Base-by-base conservation (phyloP, 2,329 filamentous ascomycete species). In the Gnomoniopsis smithogilvyi region DNA sequence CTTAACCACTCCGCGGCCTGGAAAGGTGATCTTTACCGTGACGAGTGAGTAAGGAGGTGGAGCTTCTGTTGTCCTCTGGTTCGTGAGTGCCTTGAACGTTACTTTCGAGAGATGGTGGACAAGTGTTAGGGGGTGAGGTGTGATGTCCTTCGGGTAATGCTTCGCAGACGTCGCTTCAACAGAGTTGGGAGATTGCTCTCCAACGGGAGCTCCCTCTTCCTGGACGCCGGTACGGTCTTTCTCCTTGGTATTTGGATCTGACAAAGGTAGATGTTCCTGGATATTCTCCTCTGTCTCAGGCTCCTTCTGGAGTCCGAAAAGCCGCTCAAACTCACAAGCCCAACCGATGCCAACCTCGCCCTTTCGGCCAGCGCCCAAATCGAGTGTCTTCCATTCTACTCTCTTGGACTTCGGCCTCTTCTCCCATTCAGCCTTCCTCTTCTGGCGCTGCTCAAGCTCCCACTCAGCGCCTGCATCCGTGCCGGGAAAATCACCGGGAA, bases 281-380 rank as follows among this genome's bases (percentile, higher is more conserved):
- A 30, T 7, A 66, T 61, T 22, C 58, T 53, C n/a, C 10, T 65
- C 58, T 50, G 56, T 1, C 21, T 15, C 48, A 4, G 57, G 22
- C 14, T 43, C 22, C 38, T 45, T 43, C 19, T 59, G 61, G 7
- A 74, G 69, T 17, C 71, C 71, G 56, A 92, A 78, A n/a, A 96
- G 72, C 36, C 77, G 76, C 67, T 92, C 88, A 82, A 92, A 96
- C 68, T 96, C 91, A 73, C 91, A 96, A 11, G 86, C 84, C 81
- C 91, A 91, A 0, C 92, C 92, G 54, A 84, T 76, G 1, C 95
- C 95, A 34, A 96, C 68, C 71, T 98, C 95, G 1, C 94, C 94
- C 67, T 86, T 93, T 54, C 85, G 83, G 1, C 84, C 87, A 43
- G 83, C 81, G 0, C 91, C 91, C 11, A 97, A 76, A 65, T 92